Evolutionary conservation across 1,284 basidiomycete genomes (phyloP).

Genomic region (Golubevia pallescens): DNA sequence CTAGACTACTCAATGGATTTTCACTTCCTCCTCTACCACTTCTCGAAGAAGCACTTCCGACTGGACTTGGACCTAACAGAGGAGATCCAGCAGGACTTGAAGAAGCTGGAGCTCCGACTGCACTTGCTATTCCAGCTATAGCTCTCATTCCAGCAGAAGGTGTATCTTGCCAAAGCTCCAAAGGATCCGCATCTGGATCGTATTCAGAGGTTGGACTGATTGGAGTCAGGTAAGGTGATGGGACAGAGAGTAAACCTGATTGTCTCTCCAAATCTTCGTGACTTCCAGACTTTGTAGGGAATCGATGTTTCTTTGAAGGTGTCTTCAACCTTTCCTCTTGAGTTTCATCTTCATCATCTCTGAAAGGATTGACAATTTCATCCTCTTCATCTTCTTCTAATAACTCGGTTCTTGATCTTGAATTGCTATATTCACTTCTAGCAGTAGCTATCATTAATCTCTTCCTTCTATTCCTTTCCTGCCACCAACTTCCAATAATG

Average conservation of each 20-base stretch:
- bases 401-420: constrained; percentile 3
- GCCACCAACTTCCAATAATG: constrained; percentile 74
- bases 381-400: constrained; percentile 1
- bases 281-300: neutral
- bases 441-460: constrained; percentile 25
- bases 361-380: neutral
- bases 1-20: neutral
- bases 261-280: neutral
- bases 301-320: neutral
- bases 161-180: constrained; percentile 30
- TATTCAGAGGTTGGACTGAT: constrained; percentile 34
- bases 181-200: constrained; percentile 43
- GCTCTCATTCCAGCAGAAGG: neutral
- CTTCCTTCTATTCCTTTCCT: constrained; percentile 32
- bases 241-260: constrained; percentile 4
- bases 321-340: neutral
- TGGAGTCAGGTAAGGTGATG: constrained; percentile 15
- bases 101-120: neutral
- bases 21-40: neutral
- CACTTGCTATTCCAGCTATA: neutral
- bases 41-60: constrained; percentile 1
- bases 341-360: neutral
- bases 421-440: constrained; percentile 30
- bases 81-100: constrained; percentile 4
- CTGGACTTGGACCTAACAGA: neutral